Base-by-base conservation (phyloP, 495 filamentous ascomycete species). In the Penicillium nucicola region DNA sequence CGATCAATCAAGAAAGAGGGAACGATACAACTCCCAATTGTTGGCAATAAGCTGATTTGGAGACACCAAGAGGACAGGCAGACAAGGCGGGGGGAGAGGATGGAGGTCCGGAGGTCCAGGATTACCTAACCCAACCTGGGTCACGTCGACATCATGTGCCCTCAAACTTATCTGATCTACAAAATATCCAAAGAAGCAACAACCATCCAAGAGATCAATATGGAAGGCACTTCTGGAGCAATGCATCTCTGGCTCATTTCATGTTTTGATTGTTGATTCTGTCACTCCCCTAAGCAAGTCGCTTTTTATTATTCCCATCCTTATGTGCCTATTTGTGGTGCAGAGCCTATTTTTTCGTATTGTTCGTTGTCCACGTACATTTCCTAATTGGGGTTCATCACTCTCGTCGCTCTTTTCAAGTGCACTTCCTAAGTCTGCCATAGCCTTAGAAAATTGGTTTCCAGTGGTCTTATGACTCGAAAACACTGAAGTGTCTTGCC, bases 1-100 rank as follows among this genome's bases (percentile, higher is more conserved):
- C 25, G 23, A 50, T 45, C 35, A 23, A 53, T 37, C 22, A n/a
- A 40, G 40, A 23, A 31, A 44, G 42, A 34, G 50, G 31, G 31
- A 32, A 32, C 22, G 35, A 50, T 42, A 38, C 8, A 19, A 22
- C 25, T 40, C 25, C 41, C 46, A 48, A 48, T 48, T 41, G 46
- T 48, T 22, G 36, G 36, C 36, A 37, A 41, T 40, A 48, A 23
- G 18, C 18, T 40, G 18, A 32, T 28, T 48, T 39, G 13, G 37
- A 40, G 37, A 41, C 25, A 41, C 35, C 46, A 33, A 33, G 46
- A 48, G 46, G 36, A 48, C 52, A 64, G 61, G 58, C 58, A 62
- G 58, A 56, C 54, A 61, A 64, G 61, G 61, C 61, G 61, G 61
- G 61, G 61, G 58, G 56, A 38, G 32, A 19, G 42, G 45, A 19